Conservation (phyloP, 352 stramenopile species). For the Globisporangium heterothallicum region DNA sequence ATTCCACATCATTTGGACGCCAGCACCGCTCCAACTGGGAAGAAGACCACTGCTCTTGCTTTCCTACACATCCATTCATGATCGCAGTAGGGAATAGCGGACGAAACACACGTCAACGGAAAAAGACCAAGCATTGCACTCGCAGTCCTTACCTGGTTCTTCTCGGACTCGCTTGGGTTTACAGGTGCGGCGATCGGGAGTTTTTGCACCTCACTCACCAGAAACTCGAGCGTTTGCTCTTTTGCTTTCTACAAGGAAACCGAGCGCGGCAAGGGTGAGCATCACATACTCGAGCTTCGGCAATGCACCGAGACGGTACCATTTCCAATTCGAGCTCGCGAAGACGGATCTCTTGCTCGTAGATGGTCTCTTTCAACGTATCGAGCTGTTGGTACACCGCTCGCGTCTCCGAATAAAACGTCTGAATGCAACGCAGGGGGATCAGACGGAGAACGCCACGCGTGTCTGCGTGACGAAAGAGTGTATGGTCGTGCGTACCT, state of each 20-base stretch:
- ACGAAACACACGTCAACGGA: no score
- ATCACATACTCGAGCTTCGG: background rate
- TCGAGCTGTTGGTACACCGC: conserved; percentile 47
- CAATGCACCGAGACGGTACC: no score
- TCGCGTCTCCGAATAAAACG: conserved; percentile 53
- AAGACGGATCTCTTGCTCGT: conserved; percentile 50
- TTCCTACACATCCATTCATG: no score
- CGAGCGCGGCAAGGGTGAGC: background rate
- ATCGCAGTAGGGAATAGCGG: no score
- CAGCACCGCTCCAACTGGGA: conserved; percentile 25
- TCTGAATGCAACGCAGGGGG: conserved; percentile 17
- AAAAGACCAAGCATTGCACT: no score
- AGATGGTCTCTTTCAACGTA: conserved; percentile 51
- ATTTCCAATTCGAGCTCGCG: conserved; percentile 40
- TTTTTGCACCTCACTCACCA: conserved; percentile 26
- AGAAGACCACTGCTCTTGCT: conserved; percentile 2
- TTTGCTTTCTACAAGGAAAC: conserved; percentile 39
- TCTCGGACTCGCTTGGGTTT: background rate
- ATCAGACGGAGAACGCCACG: background rate
- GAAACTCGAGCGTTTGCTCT: conserved; percentile 41
- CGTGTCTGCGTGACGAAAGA: background rate
- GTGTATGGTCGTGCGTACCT: conserved; percentile 25
- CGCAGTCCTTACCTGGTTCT: background rate
- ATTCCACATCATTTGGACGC: conserved; percentile 34
- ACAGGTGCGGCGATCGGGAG: conserved; percentile 20